Evolutionary conservation across 2,329 filamentous ascomycete species (phyloP).

Genomic region (Ophiocordyceps australis): DNA sequence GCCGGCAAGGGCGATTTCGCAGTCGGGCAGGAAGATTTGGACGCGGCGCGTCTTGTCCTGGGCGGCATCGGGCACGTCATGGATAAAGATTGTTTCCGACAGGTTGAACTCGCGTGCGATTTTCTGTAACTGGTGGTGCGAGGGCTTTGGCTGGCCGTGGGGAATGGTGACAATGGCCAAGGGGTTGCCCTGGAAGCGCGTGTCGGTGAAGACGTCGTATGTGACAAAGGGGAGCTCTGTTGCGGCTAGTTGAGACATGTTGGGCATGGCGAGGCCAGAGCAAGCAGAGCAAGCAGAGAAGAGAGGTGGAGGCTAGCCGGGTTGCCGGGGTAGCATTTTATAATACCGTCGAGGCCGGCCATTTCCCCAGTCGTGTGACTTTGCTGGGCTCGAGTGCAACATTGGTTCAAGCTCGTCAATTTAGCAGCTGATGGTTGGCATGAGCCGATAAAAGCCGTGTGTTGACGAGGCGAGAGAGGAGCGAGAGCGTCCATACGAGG

Average conservation of each 20-base stretch:
- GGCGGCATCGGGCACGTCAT: constrained; percentile 19
- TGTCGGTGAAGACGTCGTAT: constrained; percentile 38
- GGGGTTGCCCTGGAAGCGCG: constrained; percentile 36
- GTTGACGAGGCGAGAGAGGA: too few relatives aligned
- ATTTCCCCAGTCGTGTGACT: too few relatives aligned
- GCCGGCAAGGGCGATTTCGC: constrained; percentile 42
- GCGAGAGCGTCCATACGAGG: neutral
- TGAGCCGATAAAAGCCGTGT: too few relatives aligned
- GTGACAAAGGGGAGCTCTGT: constrained; percentile 30
- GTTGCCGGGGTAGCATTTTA: too few relatives aligned
- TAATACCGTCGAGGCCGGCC: too few relatives aligned
- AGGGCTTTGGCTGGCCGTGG: constrained; percentile 16
- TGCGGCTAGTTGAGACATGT: too few relatives aligned
- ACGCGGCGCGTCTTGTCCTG: constrained; percentile 19
- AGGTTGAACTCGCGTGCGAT: constrained; percentile 47
- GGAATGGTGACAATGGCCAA: constrained; percentile 40
- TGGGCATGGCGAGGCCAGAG: neutral
- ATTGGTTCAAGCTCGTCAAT: too few relatives aligned
- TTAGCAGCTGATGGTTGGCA: too few relatives aligned
- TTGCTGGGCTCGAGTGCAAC: too few relatives aligned
- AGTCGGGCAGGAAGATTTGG: constrained; percentile 37
- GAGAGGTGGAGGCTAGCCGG: neutral
- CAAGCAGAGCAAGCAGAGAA: neutral
- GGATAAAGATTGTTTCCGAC: constrained; percentile 45
- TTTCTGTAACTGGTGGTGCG: constrained; percentile 33